These are phyloP conservation scores for Brassica rapa DNA, from an alignment of 345 rosid species.

Conservation along the genomic window DNA sequence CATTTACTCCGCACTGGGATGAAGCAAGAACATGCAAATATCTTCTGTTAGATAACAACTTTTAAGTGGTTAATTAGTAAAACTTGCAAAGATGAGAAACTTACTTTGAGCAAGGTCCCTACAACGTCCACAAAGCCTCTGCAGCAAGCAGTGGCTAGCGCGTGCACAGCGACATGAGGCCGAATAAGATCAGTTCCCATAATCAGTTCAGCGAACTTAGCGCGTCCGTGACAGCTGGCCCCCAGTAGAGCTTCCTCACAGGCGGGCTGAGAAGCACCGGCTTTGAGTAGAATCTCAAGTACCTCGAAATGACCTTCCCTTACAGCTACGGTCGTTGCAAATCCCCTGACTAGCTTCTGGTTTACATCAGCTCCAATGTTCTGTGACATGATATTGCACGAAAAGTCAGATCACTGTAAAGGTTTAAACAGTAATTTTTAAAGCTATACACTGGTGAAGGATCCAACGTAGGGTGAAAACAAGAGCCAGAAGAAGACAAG, in stretches of 20 bases:
- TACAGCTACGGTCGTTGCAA: slow-evolving; percentile 85
- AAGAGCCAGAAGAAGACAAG: slow-evolving; percentile 26
- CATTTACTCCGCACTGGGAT: slow-evolving; percentile 84
- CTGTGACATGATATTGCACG: slow-evolving; percentile 47
- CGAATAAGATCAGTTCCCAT: slow-evolving; percentile 86
- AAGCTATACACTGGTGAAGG: neutral
- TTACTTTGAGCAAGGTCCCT: slow-evolving; percentile 71
- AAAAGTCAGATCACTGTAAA: slow-evolving; percentile 20
- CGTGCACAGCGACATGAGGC: slow-evolving; percentile 85
- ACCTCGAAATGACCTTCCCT: slow-evolving; percentile 89
- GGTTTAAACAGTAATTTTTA: neutral
- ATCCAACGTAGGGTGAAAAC: slow-evolving; percentile 27
- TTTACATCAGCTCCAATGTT: slow-evolving; percentile 89
- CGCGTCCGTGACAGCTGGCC: slow-evolving; percentile 78
- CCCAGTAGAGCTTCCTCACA: slow-evolving; percentile 93
- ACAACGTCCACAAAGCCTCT: slow-evolving; percentile 82
- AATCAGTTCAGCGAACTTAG: slow-evolving; percentile 64
- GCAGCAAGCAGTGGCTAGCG: slow-evolving; percentile 79
- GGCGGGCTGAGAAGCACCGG: slow-evolving; percentile 89
- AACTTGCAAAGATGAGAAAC: slow-evolving; percentile 12
- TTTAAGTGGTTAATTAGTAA: neutral
- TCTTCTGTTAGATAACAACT: slow-evolving; percentile 11
- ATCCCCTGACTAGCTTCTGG: slow-evolving; percentile 90
- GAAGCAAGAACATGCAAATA: slow-evolving; percentile 7
- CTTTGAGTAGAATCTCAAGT: slow-evolving; percentile 81